Evolutionary conservation across 352 stramenopile species (phyloP), one percentile per base, ranked within the genome.

Genomic region (Phytophthora syringae): DNA sequence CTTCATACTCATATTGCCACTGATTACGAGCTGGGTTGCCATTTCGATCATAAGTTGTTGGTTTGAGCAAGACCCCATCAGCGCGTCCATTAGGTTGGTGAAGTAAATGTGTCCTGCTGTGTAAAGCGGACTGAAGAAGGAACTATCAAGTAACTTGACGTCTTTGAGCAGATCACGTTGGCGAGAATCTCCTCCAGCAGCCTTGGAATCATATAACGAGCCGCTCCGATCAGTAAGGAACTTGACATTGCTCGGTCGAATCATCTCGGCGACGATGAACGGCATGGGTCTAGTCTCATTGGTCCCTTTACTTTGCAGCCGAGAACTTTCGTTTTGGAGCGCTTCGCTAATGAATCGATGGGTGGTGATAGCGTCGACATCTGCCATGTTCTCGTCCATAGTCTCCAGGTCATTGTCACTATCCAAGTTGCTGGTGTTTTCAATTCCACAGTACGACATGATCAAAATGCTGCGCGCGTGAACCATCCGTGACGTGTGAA

Each of bases 341-440:
- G 81, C 79, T 67, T 93, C 81, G n/a, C 75, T 88, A 30, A 91
- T 90, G 42, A 90, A 92, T 2, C 80, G 80, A 40, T 93, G 82
- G 0, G 84, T 87, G 1, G 82, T 93, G 56, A 93, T 93, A 0
- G 82, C 83, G 21, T 93, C 82, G 4, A 90, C 81, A 25, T 92
- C 82, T 1, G 80, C 79, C 79, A 92, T 91, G 50, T 93, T 88
- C 44, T 92, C 82, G 45, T 92, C 82, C 50, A 76, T 72, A 1
- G 70, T 70, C 43, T 81, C 80, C 2, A 66, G 57, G 11, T 77
- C 60, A 3, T 51, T 65, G 6, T 74, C 68, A 7, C 60, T 28
- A 6, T 77, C 61, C 9, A 75, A 45, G 2, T 64, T 73, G 9
- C 70, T 62, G 2, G 75, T 77, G 21, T 63, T 81, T 15, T 79